Evolutionary conservation across 2,329 filamentous ascomycete species (phyloP).

Genomic region (Hypoxylon sp.): DNA sequence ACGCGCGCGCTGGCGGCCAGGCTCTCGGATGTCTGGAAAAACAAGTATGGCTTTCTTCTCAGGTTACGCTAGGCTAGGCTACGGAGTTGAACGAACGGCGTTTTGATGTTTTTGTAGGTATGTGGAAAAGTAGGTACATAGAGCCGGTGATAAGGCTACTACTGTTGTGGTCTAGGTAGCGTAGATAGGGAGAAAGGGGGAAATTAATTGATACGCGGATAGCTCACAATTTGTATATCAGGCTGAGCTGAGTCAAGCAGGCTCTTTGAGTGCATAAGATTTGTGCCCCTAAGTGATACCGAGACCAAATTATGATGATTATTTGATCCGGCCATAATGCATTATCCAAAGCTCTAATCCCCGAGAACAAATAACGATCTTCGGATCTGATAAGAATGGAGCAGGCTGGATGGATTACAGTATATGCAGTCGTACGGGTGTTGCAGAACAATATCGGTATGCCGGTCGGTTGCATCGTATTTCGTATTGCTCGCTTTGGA

Average conservation of each 20-base stretch:
- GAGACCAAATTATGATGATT: not conserved
- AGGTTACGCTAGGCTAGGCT: conserved; percentile 20
- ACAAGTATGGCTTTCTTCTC: conserved; percentile 21
- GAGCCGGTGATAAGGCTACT: not conserved
- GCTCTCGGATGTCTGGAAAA: conserved; percentile 19
- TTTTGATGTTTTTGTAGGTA: conserved; percentile 19
- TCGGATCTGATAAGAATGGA: conserved; percentile 2
- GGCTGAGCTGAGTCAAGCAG: not conserved
- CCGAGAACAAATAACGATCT: not conserved
- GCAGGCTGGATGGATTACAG: not conserved
- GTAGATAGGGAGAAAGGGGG: not conserved
- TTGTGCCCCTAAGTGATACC: not conserved
- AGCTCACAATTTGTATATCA: not conserved
- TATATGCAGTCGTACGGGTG: not conserved
- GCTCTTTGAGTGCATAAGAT: not conserved
- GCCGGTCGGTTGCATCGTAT: conserved; percentile 30
- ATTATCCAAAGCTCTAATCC: not conserved
- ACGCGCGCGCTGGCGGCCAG: not conserved
- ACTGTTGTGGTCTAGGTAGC: not conserved
- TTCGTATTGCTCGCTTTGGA: conserved; percentile 40
- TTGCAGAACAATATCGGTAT: not conserved
- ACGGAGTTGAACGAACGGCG: conserved; percentile 15
- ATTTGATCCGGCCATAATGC: not conserved
- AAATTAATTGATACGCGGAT: not conserved
- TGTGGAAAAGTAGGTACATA: conserved; percentile 10